Percentiles rank a stretch among this genome's conserved stretches.
These are phyloP conservation scores for Clonostachys rhizophaga DNA, from an alignment of 2,329 filamentous ascomycete genomes.

Conservation along the genomic window DNA sequence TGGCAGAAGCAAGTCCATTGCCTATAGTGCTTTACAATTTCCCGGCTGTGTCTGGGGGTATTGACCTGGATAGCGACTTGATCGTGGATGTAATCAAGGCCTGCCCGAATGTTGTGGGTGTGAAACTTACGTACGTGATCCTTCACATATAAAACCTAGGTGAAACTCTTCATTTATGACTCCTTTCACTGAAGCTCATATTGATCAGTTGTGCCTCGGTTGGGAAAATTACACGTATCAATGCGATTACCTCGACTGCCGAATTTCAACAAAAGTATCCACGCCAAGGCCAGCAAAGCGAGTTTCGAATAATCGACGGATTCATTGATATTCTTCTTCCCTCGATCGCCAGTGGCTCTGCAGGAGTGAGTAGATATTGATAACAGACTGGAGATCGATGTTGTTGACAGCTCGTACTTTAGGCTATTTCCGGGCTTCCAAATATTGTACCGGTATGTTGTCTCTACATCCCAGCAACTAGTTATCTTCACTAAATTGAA, in stretches of 20 bases:
- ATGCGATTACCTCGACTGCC: slow-evolving; percentile 3
- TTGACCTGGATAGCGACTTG: slow-evolving; percentile 60
- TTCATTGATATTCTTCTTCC: slow-evolving; percentile 19
- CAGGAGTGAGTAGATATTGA: neutral
- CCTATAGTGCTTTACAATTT: slow-evolving; percentile 61
- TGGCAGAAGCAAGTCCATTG: neutral
- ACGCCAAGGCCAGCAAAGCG: neutral
- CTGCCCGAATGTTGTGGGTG: slow-evolving; percentile 58
- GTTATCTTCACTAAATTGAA: neutral
- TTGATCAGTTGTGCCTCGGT: slow-evolving; percentile 54
- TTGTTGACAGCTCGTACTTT: neutral
- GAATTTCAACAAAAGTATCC: neutral
- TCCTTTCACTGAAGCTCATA: no score
- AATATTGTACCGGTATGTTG: neutral
- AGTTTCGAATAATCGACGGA: slow-evolving; percentile 13
- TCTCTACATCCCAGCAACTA: no score
- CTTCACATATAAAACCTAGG: neutral
- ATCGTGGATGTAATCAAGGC: slow-evolving; percentile 56
- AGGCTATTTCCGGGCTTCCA: neutral
- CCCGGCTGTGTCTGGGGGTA: slow-evolving; percentile 58
- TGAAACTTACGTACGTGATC: slow-evolving; percentile 49
- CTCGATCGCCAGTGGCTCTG: slow-evolving; percentile 9
- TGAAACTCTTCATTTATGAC: no score
- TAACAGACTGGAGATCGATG: neutral
- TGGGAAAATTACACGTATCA: slow-evolving; percentile 46